Evolutionary conservation across 176 grass and related monocot genomes (phyloP).

Genomic region (Poa annua): DNA sequence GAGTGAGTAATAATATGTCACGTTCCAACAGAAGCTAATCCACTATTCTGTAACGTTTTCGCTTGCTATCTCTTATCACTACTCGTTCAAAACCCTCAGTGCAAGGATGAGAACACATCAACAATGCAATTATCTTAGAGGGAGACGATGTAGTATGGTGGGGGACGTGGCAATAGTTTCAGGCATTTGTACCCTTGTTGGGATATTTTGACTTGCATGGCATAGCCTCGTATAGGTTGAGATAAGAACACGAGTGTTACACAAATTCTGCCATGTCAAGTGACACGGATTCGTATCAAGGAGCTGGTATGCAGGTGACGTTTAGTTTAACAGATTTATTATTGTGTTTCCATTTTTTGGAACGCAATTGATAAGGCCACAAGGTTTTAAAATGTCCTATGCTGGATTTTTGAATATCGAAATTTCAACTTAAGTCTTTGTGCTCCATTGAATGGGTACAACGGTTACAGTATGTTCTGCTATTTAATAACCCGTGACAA

Average conservation of each 20-base stretch:
- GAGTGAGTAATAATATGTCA: neutral
- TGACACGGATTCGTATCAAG: neutral
- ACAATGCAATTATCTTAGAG: neutral
- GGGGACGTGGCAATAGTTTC: neutral
- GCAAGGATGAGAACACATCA: neutral
- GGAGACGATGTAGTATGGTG: neutral
- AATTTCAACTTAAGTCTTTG: neutral
- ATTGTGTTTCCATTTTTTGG: neutral
- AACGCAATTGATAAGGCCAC: neutral
- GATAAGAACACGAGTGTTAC: neutral
- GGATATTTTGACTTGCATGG: neutral
- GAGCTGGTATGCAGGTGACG: neutral
- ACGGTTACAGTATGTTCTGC: neutral
- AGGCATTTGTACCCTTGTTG: neutral
- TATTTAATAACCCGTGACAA: neutral
- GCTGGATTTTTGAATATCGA: neutral
- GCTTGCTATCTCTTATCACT: neutral
- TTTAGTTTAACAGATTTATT: neutral
- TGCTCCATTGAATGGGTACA: neutral
- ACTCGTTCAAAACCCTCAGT: neutral
- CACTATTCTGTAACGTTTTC: neutral
- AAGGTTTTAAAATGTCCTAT: neutral
- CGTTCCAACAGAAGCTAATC: neutral
- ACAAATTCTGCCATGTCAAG: neutral
- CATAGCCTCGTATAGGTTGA: neutral